Base-by-base conservation (phyloP, 1,139 yeast genomes). In the Debaryomyces fabryi region DNA sequence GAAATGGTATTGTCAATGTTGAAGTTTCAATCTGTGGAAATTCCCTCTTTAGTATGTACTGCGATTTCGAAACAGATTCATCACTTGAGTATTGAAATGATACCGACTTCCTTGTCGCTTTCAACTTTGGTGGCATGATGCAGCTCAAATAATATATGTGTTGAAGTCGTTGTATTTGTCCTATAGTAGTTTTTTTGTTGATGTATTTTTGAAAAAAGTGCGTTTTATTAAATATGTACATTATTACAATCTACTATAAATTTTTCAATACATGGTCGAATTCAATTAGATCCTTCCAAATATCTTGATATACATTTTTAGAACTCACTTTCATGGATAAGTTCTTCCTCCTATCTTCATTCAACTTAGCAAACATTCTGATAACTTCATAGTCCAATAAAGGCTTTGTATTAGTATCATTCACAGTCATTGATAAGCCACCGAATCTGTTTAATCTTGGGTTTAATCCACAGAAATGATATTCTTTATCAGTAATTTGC, bases 401-500 rank as follows among this genome's bases (percentile, higher is more conserved):
- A 0, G 87, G 87, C 53, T 83, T 81, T 46, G 74, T 60, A 49
- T 72, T 71, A 25, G 69, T 61, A 32, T 72, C 74, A 42, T 68
- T 66, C n/a, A 58, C 65, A 2, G 69, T 57, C 52, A 71, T 58
- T 12, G 67, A 60, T 36, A 76, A 56, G n/a, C 80, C 80, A 2
- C 85, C 82, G 46, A 81, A 70, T 44, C 92, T 71, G 60, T 87
- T 87, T 69, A 84, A 71, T 53, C 82, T 74, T 2, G 97, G 96
- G 61, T 92, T 93, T 54, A 93, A 72, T 0, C 97, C 97, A 50
- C 89, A 86, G 51, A 72, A 68, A 53, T 88, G 95, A 47, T 74
- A 77, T 52, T 85, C 88, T 54, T 85, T 85, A 52, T 92, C 97
- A 21, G 81, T 79, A 47, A 93, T 69, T 59, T 91, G 97, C 65